Evolutionary conservation across 441 rosid species (phyloP).

Genomic region (Gossypium schwendimanii): DNA sequence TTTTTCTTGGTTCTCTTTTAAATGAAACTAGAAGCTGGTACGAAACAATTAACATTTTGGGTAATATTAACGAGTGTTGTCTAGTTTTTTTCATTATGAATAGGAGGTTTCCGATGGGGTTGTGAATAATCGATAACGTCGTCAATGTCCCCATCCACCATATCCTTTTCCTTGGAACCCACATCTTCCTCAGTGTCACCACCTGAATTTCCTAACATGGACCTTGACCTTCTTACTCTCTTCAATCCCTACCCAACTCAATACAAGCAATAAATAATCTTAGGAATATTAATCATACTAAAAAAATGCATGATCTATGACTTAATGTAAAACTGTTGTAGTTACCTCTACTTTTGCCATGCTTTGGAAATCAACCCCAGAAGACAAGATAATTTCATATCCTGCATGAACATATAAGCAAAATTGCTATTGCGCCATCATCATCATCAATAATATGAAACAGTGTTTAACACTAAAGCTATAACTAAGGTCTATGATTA

Average conservation of each 20-base stretch:
- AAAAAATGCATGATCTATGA: not conserved
- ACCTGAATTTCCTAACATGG: constrained; percentile 16
- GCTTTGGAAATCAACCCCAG: constrained; percentile 18
- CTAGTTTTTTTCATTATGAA: constrained; percentile 65
- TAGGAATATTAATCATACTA: not conserved
- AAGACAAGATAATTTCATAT: constrained; percentile 15
- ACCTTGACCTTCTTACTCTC: constrained; percentile 23
- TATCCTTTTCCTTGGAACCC: constrained; percentile 28
- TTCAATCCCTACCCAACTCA: constrained; percentile 18
- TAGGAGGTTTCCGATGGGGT: constrained; percentile 84
- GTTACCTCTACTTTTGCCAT: constrained; percentile 23
- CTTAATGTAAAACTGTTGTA: not conserved
- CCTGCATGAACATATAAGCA: constrained; percentile 27
- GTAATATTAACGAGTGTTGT: not conserved
- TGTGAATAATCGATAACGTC: constrained; percentile 81
- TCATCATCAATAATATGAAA: not conserved
- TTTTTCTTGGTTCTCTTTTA: not conserved
- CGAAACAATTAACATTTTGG: not conserved
- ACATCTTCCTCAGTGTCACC: constrained; percentile 21
- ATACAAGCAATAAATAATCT: not conserved
- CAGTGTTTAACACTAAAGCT: not conserved
- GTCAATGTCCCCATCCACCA: constrained; percentile 28
- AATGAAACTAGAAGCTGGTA: no score
- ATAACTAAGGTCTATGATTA: no score
- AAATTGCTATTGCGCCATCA: not conserved